Base-by-base conservation (phyloP, 2,329 filamentous ascomycete genomes). In the Sporothrix globosa region DNA sequence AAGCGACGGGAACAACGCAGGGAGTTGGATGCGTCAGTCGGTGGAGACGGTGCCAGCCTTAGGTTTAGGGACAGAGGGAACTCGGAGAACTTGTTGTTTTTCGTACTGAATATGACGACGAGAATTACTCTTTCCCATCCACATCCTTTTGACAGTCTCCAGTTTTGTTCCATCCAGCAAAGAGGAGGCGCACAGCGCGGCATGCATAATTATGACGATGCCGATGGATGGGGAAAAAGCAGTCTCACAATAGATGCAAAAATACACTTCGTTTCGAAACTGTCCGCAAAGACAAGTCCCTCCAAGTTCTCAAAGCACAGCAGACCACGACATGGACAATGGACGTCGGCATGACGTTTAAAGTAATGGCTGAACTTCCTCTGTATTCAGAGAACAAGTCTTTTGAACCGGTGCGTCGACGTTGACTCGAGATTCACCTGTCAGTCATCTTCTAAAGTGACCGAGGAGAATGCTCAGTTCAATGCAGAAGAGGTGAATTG, bases 151-250 rank as follows among this genome's bases (percentile, higher is more conserved):
- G 14, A 39, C 39, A 24, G 30, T 17, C 39, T 34, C 58, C 58
- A 27, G 39, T 44, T 44, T 61, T 61, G 58, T 61, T 46, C 27
- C 24, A 39, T 46, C 58, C 39, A 46, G 11, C 21, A 61, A 46
- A 44, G 39, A 61, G 58, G 39, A 11, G n/a, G n/a, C 39, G 39
- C 39, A 6, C 21, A 11, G 39, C n/a, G 58, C 58, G 58, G 39
- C n/a, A 46, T 61, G 58, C 58, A 39, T 61, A 61, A 46, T 61
- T 27, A 44, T 27, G n/a, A 63, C 39, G 21, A 44, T 46, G 58
- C 11, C 44, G 39, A 5, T 14, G n/a, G 14, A 46, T 27, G 13
- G 13, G 0, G 14, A 7, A 63, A 46, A 19, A 4, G 17, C 4
- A 14, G 13, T 63, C 21, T 17, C 4, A 17, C 4, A 24, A 39